Percentiles rank a stretch among this genome's conserved stretches.
Conservation (phyloP, 2,329 filamentous ascomycete species). For the Aspergillus ustus region DNA sequence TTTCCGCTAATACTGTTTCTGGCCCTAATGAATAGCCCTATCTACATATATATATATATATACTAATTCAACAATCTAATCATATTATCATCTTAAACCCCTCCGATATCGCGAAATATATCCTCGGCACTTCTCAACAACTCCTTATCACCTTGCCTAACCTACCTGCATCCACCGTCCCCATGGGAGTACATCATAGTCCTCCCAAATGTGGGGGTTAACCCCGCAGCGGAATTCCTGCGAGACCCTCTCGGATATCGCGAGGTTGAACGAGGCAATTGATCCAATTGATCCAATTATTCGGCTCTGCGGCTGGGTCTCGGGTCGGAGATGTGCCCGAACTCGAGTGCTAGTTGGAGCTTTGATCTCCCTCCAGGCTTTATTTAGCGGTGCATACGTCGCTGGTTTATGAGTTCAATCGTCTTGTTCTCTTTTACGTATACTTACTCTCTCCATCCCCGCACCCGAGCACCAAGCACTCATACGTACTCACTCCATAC, state of each 20-base stretch:
- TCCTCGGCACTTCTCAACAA: not conserved
- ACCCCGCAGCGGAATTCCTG: conserved; percentile 23
- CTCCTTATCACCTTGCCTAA: not conserved
- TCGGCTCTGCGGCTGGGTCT: not conserved
- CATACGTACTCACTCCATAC: no score
- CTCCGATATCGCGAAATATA: conserved; percentile 6
- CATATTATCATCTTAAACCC: not conserved
- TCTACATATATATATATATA: not conserved
- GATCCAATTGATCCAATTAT: not conserved
- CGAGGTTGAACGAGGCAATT: not conserved
- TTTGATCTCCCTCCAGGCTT: not conserved
- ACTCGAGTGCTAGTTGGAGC: not conserved
- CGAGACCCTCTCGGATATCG: not conserved
- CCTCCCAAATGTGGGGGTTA: not conserved
- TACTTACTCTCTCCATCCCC: not conserved
- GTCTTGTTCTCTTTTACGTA: not conserved
- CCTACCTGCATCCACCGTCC: not conserved
- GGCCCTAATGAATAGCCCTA: not conserved
- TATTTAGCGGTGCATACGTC: not conserved
- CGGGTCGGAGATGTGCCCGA: conserved; percentile 10
- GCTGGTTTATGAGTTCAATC: not conserved
- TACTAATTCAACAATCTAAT: not conserved
- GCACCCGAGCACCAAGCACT: not conserved
- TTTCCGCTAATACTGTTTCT: not conserved
- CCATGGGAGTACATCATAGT: not conserved